Percentiles rank a stretch among this genome's conserved stretches.
These are phyloP conservation scores for Orbilia quercus DNA, from an alignment of 2,329 filamentous ascomycete species.

Conservation along the genomic window DNA sequence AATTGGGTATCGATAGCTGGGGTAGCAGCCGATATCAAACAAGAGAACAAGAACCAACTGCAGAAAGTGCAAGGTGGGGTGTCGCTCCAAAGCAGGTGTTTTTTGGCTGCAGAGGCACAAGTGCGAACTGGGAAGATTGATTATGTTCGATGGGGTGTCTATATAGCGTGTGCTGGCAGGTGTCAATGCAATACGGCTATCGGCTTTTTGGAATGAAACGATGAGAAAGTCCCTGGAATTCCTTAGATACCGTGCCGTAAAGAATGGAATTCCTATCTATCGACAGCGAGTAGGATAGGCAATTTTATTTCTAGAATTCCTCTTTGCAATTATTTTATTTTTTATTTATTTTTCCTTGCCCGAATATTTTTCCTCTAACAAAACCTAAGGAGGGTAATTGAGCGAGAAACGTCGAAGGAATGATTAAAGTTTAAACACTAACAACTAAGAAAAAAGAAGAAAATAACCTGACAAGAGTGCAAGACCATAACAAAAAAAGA, in stretches of 20 bases:
- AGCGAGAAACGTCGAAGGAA: constrained; percentile 41
- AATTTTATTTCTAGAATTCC: constrained; percentile 25
- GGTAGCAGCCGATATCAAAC: constrained; percentile 30
- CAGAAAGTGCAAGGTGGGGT: constrained; percentile 3
- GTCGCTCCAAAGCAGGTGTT: constrained; percentile 9
- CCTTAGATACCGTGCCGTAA: constrained; percentile 44
- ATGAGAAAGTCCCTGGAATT: constrained; percentile 18
- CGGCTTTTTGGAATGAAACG: constrained; percentile 32
- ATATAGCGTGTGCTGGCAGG: constrained; percentile 49
- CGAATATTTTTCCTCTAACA: constrained; percentile 31
- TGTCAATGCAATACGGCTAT: constrained; percentile 41
- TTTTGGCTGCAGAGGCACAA: constrained; percentile 35
- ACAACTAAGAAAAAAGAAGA: constrained; percentile 1
- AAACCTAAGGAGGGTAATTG: constrained; percentile 36
- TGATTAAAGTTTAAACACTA: constrained; percentile 17
- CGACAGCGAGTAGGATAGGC: neutral
- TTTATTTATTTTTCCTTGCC: no score
- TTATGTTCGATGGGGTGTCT: constrained; percentile 3
- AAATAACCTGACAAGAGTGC: constrained; percentile 9
- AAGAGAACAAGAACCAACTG: constrained; percentile 11
- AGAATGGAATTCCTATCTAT: constrained; percentile 50
- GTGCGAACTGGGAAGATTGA: neutral
- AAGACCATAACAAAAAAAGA: no score
- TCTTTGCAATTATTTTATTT: no score
- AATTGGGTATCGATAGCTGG: constrained; percentile 6